A percentile compares a stretch with the other conserved stretches of the same genome.
These are phyloP conservation scores for Solanum arcanum DNA, from an alignment of 257 asterid genomes.

Conservation along the genomic window DNA sequence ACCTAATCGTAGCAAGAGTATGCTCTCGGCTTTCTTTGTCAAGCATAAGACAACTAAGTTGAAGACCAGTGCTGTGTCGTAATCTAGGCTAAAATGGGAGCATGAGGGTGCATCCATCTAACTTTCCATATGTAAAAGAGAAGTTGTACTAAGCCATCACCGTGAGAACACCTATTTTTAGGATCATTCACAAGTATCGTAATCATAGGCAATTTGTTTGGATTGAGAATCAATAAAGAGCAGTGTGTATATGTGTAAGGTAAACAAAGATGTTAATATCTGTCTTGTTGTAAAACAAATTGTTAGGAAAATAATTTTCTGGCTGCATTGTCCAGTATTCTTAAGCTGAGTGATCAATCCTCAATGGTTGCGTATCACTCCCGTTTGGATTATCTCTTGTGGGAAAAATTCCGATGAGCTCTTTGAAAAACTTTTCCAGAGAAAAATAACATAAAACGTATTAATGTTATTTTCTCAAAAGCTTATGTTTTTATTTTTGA, in stretches of 20 bases:
- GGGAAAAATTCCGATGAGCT: background rate
- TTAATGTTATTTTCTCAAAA: background rate
- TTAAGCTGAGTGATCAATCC: background rate
- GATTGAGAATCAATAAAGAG: background rate
- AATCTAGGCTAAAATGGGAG: background rate
- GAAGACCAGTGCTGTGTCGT: constrained; percentile 15
- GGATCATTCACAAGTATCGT: background rate
- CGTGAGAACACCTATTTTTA: background rate
- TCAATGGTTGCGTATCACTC: background rate
- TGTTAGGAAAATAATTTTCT: background rate
- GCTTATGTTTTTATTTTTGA: background rate
- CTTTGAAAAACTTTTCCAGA: background rate
- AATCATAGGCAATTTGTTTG: background rate
- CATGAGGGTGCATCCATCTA: background rate
- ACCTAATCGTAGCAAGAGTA: constrained; percentile 54
- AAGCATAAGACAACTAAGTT: constrained; percentile 50
- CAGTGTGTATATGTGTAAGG: constrained; percentile 2
- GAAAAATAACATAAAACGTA: background rate
- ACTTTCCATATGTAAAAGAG: background rate
- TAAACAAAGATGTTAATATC: background rate
- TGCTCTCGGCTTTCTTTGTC: constrained; percentile 61
- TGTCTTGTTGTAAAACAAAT: background rate
- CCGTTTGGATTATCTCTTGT: background rate
- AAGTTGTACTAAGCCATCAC: background rate
- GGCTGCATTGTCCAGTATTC: background rate